Evolutionary conservation across 345 rosid species (phyloP).

Genomic region (Citrus mangshanensis): DNA sequence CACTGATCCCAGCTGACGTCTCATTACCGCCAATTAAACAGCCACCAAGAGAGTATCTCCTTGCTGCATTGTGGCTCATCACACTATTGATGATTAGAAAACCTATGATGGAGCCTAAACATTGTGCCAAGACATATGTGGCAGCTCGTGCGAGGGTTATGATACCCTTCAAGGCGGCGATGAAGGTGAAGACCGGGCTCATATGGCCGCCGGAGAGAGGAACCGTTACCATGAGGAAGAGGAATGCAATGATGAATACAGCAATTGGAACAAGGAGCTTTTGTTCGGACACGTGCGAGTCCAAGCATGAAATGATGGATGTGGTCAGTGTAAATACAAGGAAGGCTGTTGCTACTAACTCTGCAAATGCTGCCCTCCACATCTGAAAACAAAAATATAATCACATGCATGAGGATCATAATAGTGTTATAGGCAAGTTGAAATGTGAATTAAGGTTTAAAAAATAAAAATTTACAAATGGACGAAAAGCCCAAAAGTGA

Average conservation of each 20-base stretch:
- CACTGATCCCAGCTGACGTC: conserved; percentile 13
- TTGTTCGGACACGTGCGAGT: conserved; percentile 23
- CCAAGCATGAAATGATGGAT: conserved; percentile 31
- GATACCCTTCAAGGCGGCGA: conserved; percentile 36
- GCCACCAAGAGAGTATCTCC: conserved; percentile 42
- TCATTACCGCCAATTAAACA: conserved; percentile 34
- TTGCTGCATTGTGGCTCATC: conserved; percentile 24
- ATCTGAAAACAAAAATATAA: conserved; percentile 25
- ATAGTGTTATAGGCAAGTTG: no score
- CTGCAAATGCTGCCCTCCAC: conserved; percentile 52
- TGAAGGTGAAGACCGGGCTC: conserved; percentile 42
- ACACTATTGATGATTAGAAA: conserved; percentile 27
- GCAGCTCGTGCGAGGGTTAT: conserved; percentile 32
- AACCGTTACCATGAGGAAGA: conserved; percentile 35
- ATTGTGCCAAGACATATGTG: conserved; percentile 46
- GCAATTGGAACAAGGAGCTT: conserved; percentile 38
- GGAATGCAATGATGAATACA: conserved; percentile 26
- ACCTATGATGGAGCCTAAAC: conserved; percentile 34
- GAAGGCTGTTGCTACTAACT: conserved; percentile 46
- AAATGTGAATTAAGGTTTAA: no score
- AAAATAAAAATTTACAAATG: accelerated
- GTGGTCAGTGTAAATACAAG: conserved; percentile 40
- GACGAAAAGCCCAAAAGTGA: no score
- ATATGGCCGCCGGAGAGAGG: conserved; percentile 52
- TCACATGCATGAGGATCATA: background rate